Percentiles rank a stretch among this genome's conserved stretches.
phyloP scores from a whole-genome alignment of 148 eudicot species.

The Heliamphora exappendiculata region DNA sequence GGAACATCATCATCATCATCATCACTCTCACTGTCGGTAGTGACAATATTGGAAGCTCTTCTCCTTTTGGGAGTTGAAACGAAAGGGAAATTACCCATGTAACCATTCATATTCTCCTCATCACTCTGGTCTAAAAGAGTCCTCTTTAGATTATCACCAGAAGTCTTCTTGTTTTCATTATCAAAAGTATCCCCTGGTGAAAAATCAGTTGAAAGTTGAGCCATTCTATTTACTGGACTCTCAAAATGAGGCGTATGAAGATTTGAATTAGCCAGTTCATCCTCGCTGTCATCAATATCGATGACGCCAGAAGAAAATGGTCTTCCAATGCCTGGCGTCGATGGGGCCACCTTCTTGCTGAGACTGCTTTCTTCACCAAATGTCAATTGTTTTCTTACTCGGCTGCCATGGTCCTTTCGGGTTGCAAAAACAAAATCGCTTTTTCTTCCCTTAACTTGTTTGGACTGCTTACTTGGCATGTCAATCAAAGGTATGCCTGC shows the following conservation, averaged over 20 bases:
- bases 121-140: constrained; percentile 6
- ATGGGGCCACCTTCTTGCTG: constrained; percentile 41
- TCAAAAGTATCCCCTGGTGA: neutral
- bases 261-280: constrained; percentile 26
- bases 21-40: constrained; percentile 47
- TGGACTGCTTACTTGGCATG: neutral
- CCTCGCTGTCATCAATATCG: constrained; percentile 43
- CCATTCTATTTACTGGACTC: constrained; percentile 3
- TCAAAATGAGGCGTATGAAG: neutral
- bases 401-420: neutral
- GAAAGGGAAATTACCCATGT: constrained; percentile 11
- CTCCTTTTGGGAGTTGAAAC: constrained; percentile 34
- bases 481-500: constrained; percentile 17
- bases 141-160: constrained; percentile 1
- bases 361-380: constrained; percentile 29
- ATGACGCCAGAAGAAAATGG: constrained; percentile 22
- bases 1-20: constrained; percentile 55
- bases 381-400: constrained; percentile 31
- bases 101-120: constrained; percentile 16
- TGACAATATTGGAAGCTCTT: constrained; percentile 40
- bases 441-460: constrained; percentile 8
- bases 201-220: constrained; percentile 7
- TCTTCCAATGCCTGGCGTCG: constrained; percentile 39
- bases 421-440: neutral
- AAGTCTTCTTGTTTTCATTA: constrained; percentile 10